Base-by-base conservation (phyloP, 164 flowering plant species). In the Platanus orientalis region DNA sequence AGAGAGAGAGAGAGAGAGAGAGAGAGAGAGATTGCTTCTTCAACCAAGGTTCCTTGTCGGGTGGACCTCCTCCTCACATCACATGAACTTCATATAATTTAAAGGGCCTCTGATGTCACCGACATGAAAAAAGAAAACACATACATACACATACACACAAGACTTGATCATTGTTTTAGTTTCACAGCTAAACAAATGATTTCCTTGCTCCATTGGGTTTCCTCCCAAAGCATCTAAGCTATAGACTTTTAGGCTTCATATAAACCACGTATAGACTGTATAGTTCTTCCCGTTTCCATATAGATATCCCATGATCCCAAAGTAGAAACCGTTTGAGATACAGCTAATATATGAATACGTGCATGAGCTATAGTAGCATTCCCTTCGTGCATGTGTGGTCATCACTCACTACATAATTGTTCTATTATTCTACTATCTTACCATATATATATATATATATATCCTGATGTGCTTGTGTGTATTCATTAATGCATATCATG, bases 141-240 rank as follows among this genome's bases (percentile, higher is more conserved):
- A n/a, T n/a, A n/a, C n/a, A n/a, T n/a, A n/a, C n/a, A n/a, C n/a
- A n/a, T n/a, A n/a, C n/a, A 11, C 50, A 25, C 3, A 4, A 61
- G 53, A 72, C 34, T 60, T 72, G 54, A 52, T 47, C 42, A 32
- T 56, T 27, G 55, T 61, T 62, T 21, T 49, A 58, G 49, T 70
- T 75, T 81, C 85, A n/a, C n/a, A 69, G 80, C 71, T 78, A 74
- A 78, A 77, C 83, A 74, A 74, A 79, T 71, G 68, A 73, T 67
- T 81, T 75, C 77, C 82, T 79, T 79, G 76, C 67, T 63, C 60
- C 3, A 21, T 52, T 70, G 74, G 73, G 78, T 72, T 76, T 81
- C 81, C 64, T 75, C 77, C 84, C 76, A 69, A 77, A 68, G 60
- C 78, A 72, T 76, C 72, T 65, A 68, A 58, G 67, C 42, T n/a